These are phyloP conservation scores for Sporothrix sp. DNA, from an alignment of 2,329 filamentous ascomycete genomes.

Conservation along the genomic window DNA sequence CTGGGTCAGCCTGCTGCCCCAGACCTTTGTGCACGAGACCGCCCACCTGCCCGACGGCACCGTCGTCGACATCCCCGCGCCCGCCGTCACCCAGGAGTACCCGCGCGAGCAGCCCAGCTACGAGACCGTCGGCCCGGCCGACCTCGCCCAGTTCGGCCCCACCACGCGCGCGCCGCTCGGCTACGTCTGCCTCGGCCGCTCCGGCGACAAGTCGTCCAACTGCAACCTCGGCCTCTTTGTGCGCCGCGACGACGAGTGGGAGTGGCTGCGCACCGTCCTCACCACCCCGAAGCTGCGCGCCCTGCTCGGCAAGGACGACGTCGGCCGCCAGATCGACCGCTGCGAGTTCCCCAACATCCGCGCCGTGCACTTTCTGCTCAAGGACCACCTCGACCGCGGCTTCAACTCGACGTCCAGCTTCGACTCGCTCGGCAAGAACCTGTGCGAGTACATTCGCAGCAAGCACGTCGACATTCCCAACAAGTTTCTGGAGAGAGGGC, in stretches of 20 bases:
- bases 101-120: slow-evolving; percentile 13
- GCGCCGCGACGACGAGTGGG: slow-evolving; percentile 33
- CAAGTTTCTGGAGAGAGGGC: slow-evolving; percentile 26
- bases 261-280: slow-evolving; percentile 35
- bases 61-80: slow-evolving; percentile 18
- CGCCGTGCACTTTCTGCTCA: slow-evolving; percentile 17
- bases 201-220: slow-evolving; percentile 35
- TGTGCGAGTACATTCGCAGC: slow-evolving; percentile 23
- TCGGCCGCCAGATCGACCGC: slow-evolving; percentile 31
- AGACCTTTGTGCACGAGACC: slow-evolving; percentile 18
- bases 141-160: slow-evolving; percentile 14
- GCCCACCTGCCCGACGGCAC: slow-evolving; percentile 14
- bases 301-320: slow-evolving; percentile 30
- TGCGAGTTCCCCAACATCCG: slow-evolving; percentile 36
- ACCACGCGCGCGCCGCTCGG: slow-evolving; percentile 21
- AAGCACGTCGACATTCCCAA: slow-evolving; percentile 36
- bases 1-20: slow-evolving; percentile 18
- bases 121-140: slow-evolving; percentile 14
- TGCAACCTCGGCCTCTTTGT: slow-evolving; percentile 39
- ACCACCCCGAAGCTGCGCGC: slow-evolving; percentile 29
- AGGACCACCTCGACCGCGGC: slow-evolving; percentile 26
- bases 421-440: slow-evolving; percentile 13
- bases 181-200: slow-evolving; percentile 26
- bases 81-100: slow-evolving; percentile 17
- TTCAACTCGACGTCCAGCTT: slow-evolving; percentile 14